phyloP scores from a whole-genome alignment of 1,284 basidiomycete species.

The Marasmius tenuissimus region DNA sequence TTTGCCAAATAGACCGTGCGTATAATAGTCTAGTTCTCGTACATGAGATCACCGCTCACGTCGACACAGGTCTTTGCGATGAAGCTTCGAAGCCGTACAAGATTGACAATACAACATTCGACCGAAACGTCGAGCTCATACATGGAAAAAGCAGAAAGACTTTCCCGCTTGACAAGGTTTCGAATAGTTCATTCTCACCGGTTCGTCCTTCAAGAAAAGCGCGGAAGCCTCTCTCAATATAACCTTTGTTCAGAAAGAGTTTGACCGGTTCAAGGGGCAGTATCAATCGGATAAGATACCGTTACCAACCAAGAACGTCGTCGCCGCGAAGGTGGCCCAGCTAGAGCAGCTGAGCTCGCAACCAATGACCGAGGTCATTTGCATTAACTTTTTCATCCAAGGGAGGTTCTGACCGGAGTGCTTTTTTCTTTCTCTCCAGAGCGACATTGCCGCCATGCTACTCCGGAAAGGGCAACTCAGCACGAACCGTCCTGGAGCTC shows the following conservation, averaged over 20 bases:
- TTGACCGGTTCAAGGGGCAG: conserved; percentile 54
- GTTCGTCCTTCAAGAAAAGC: conserved; percentile 41
- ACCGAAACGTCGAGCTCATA: conserved; percentile 66
- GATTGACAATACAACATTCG: conserved; percentile 61
- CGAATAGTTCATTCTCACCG: conserved; percentile 62
- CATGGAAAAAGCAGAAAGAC: conserved; percentile 62
- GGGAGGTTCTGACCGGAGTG: not conserved
- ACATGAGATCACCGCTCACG: not conserved
- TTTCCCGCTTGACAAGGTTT: conserved; percentile 81
- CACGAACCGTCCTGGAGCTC: conserved; percentile 36
- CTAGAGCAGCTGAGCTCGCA: conserved; percentile 59
- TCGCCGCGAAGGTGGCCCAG: conserved; percentile 66
- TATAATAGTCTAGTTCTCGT: conserved; percentile 20
- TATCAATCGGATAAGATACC: conserved; percentile 59
- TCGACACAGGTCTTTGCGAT: conserved; percentile 44
- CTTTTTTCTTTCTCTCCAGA: conserved; percentile 35
- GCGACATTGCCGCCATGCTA: conserved; percentile 72
- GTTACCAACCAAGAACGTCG: conserved; percentile 61
- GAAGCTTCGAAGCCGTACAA: conserved; percentile 69
- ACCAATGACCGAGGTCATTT: conserved; percentile 72
- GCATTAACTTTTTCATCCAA: not conserved
- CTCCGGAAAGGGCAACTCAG: conserved; percentile 61
- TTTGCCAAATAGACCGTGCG: conserved; percentile 78
- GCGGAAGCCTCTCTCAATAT: conserved; percentile 9
- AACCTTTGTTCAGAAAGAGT: conserved; percentile 61